phyloP scores from a whole-genome alignment of 179 eudicot genomes.

The Kewa caespitosa region DNA sequence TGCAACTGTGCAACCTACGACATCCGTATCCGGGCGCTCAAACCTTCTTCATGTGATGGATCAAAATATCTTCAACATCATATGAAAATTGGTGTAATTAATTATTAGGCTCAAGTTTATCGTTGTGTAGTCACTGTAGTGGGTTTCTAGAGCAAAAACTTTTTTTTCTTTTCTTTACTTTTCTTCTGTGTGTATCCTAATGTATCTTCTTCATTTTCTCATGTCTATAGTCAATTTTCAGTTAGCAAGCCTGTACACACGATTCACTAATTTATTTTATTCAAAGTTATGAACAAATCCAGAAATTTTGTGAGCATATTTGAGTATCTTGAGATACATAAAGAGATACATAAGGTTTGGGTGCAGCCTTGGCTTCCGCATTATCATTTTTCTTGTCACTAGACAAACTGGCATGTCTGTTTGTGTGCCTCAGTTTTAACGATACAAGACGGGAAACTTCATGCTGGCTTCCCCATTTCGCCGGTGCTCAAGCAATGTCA shows the following conservation, averaged over 20 bases:
- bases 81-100: not conserved
- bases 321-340: slow-evolving; percentile 58
- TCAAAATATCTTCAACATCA: slow-evolving; percentile 23
- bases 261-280: slow-evolving; percentile 24
- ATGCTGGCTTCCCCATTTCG: slow-evolving; percentile 97
- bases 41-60: slow-evolving; percentile 34
- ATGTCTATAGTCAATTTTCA: not conserved
- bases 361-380: slow-evolving; percentile 35
- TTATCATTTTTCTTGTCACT: slow-evolving; percentile 46
- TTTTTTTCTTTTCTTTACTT: not conserved
- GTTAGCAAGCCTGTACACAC: not conserved
- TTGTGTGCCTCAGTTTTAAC: slow-evolving; percentile 75
- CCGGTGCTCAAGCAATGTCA: slow-evolving; percentile 94
- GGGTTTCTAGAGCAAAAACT: not conserved
- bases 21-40: slow-evolving; percentile 38
- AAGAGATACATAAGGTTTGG: slow-evolving; percentile 51
- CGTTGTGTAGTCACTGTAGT: not conserved
- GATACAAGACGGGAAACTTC: slow-evolving; percentile 94
- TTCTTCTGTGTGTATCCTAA: not conserved
- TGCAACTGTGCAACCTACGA: slow-evolving; percentile 24
- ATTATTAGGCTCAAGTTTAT: no score
- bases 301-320: slow-evolving; percentile 71
- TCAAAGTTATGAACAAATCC: slow-evolving; percentile 67
- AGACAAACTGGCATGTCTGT: slow-evolving; percentile 50
- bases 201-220: not conserved